Conservation (phyloP, 2,329 filamentous ascomycete genomes). For the Hypoxylon sp. region DNA sequence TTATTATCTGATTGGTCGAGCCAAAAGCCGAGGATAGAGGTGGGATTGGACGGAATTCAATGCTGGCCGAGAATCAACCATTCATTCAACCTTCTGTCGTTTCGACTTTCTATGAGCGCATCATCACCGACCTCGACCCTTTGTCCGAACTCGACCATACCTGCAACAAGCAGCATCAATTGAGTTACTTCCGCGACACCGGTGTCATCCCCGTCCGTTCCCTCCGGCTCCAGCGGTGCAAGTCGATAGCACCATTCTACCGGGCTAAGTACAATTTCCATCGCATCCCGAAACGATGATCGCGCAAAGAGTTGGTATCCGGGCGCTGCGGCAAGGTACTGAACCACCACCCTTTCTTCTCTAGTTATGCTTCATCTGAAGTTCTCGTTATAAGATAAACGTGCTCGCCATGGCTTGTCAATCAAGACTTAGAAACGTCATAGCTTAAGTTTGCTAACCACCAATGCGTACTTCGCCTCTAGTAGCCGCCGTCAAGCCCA, state of each 20-base stretch:
- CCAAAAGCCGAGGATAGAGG: slow-evolving; percentile 43
- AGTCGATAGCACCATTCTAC: slow-evolving; percentile 7
- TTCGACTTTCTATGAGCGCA: slow-evolving; percentile 47
- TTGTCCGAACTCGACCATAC: slow-evolving; percentile 11
- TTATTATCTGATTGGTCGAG: slow-evolving; percentile 31
- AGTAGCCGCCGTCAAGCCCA: slow-evolving; percentile 58
- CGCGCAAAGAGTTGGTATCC: slow-evolving; percentile 69
- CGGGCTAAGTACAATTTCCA: slow-evolving; percentile 12
- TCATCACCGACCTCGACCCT: slow-evolving; percentile 23
- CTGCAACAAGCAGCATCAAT: slow-evolving; percentile 3
- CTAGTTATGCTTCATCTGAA: neutral
- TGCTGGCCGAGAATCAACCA: slow-evolving; percentile 20
- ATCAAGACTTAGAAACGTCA: slow-evolving; percentile 13
- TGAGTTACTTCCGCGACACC: slow-evolving; percentile 1
- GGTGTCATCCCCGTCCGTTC: neutral
- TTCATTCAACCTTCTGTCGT: slow-evolving; percentile 30
- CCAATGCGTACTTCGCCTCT: slow-evolving; percentile 20
- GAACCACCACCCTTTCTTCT: slow-evolving; percentile 12
- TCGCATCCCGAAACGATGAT: slow-evolving; percentile 59
- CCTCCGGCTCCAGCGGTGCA: slow-evolving; percentile 1
- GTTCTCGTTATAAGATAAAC: neutral
- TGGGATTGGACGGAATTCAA: slow-evolving; percentile 35
- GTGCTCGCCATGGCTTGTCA: slow-evolving; percentile 14
- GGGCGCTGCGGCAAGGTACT: slow-evolving; percentile 70
- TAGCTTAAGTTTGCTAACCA: slow-evolving; percentile 20